Conservation (phyloP, 331 rosid species). For the Cydonia oblonga region DNA sequence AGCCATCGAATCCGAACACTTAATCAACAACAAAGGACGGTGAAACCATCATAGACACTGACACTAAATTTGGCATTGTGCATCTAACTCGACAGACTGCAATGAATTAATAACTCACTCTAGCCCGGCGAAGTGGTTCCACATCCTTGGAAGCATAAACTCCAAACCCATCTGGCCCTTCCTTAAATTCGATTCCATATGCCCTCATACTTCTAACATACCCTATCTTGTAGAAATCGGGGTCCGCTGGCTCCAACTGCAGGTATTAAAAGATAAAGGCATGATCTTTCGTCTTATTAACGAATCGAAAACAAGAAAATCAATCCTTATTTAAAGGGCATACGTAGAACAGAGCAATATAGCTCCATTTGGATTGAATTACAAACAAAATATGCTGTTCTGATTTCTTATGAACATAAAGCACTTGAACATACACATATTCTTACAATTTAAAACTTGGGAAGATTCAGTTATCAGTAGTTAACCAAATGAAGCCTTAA, state of each 20-base stretch:
- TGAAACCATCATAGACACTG: background rate
- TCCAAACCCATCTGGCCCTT: slow-evolving; percentile 92
- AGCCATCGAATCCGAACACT: background rate
- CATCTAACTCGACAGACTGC: background rate
- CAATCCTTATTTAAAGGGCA: background rate
- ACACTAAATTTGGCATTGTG: background rate
- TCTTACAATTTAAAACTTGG: background rate
- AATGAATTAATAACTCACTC: slow-evolving; percentile 49
- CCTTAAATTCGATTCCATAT: slow-evolving; percentile 83
- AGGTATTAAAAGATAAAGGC: slow-evolving; percentile 11
- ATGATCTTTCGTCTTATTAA: background rate
- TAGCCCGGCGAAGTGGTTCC: slow-evolving; percentile 82
- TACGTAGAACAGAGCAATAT: background rate
- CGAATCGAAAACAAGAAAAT: no score
- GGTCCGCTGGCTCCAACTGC: slow-evolving; percentile 85
- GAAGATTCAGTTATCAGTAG: background rate
- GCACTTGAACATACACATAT: background rate
- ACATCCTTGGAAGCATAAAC: slow-evolving; percentile 96
- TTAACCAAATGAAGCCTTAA: background rate
- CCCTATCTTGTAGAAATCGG: slow-evolving; percentile 90
- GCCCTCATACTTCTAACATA: slow-evolving; percentile 80
- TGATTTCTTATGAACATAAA: background rate
- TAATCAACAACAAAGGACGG: background rate
- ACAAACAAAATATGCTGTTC: background rate
- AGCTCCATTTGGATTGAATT: no score